Evolutionary conservation across 2,329 filamentous ascomycete species (phyloP), one percentile per base, ranked within the genome.

Genomic region (Endocalyx cinctus): DNA sequence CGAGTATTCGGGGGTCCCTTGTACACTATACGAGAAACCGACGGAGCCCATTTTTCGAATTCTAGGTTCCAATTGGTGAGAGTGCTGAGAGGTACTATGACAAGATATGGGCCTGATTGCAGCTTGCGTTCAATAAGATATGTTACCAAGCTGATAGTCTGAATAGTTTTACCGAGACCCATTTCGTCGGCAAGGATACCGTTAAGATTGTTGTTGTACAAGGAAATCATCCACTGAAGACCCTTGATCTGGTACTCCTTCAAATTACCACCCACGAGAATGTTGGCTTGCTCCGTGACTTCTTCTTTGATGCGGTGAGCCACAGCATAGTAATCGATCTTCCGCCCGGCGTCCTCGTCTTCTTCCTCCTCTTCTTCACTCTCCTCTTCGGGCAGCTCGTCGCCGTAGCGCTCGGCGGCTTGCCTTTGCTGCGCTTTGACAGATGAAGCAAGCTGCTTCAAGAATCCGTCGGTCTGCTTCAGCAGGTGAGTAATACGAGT

Each of bases 181-280:
- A 98, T 98, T 66, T 98, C 92, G 54, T 98, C 92, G 38, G 92
- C 92, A 51, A 98, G 71, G 47, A 98, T 97, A 75, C 92, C 92
- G 60, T 98, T 98, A 46, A 98, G 77, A 64, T 96, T 98, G 72
- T 98, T 98, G 80, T 98, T 98, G 76, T 97, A 98, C 11, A 98
- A 74, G 11, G 92, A 98, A 41, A 98, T 82, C 92, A 98, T 98
- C 92, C 92, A 98, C 62, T 98, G 90, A 29, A 98, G 69, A 74
- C 92, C 92, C 79, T 96, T 97, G 64, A 98, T 49, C 66, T 98
- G 92, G 63, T 98, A 98, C 60, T 98, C 92, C 63, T 98, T 98
- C 47, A 98, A 72, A 10, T 72, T 85, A 55, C 92, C 92, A 57
- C 92, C 92, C 43, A 97, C 87, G 40, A 98, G 74, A 27, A 94